Base-by-base conservation (phyloP, 169 alveolate genomes). In the Neospora caninum region DNA sequence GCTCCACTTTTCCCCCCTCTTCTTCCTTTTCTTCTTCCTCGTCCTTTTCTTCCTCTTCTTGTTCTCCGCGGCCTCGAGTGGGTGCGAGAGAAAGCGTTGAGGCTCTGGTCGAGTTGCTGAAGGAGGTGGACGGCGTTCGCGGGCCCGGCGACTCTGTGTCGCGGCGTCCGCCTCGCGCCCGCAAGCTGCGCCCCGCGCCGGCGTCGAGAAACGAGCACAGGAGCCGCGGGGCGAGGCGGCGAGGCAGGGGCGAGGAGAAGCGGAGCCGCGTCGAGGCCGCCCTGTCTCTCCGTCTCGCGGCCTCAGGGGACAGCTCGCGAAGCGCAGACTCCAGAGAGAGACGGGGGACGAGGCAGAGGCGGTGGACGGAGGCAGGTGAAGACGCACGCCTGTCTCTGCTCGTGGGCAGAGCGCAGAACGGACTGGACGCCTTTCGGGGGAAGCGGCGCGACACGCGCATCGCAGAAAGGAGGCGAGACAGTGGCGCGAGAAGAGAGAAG, bases 101-200 rank as follows among this genome's bases (percentile, higher is more conserved):
- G 42, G 27, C 7, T 22, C 43, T 73, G 27, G 84, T 73, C 27
- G 84, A 73, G 1, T 36, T 73, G 39, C 43, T 73, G 42, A 73
- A 73, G 42, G 84, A 73, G 84, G 84, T 73, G 39, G 84, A 73
- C 25, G 84, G 84, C 43, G 31, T 73, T 4, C 16, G 73, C n/a
- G 73, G 73, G n/a, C 31, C 73, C 73, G n/a, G 34, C 31, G 73
- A 9, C 31, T 27, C 73, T 27, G n/a, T 29, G 16, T 27, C 34
- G 16, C 4, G n/a, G 16, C 20, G 31, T 22, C 73, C 1, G 73
- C 73, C n/a, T 22, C 73, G 16, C n/a, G 4, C 31, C 20, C 73
- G 73, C 64, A 18, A 18, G 64, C 73, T 64, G 7, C 73, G 58
- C 73, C 73, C 20, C 73, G 7, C 16, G 73, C 0, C 16, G 7